Conservation (phyloP, 1,139 yeast species). For the Geotrichum restrictum region DNA sequence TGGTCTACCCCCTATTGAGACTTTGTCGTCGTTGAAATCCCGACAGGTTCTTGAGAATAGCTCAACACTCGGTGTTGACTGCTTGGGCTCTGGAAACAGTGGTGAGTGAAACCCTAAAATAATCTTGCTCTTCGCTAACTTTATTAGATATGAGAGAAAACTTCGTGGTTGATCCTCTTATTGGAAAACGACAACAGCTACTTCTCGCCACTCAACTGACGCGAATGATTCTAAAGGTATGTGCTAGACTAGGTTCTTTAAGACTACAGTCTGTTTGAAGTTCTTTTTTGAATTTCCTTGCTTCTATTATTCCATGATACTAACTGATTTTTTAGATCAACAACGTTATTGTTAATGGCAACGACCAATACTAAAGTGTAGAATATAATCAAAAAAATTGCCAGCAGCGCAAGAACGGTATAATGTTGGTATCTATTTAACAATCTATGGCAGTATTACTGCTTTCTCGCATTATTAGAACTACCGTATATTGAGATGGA, state of each 20-base stretch:
- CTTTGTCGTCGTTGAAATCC: slow-evolving; percentile 76
- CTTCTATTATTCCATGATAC: too few relatives aligned
- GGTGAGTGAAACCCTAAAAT: slow-evolving; percentile 21
- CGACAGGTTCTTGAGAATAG: slow-evolving; percentile 72
- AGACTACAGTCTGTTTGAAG: slow-evolving; percentile 3
- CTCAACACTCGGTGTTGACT: slow-evolving; percentile 83
- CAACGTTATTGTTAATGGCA: slow-evolving; percentile 89
- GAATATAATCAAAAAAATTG: too few relatives aligned
- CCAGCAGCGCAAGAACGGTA: too few relatives aligned
- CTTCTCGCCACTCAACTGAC: slow-evolving; percentile 94
- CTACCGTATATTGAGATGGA: too few relatives aligned
- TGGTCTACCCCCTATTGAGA: slow-evolving; percentile 90
- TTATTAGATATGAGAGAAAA: slow-evolving; percentile 70
- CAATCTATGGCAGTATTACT: too few relatives aligned
- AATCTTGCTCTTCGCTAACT: neutral
- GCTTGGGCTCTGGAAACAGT: slow-evolving; percentile 74
- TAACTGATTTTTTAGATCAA: slow-evolving; percentile 49
- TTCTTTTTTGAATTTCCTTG: neutral
- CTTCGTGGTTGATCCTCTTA: slow-evolving; percentile 93
- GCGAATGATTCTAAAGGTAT: slow-evolving; percentile 80
- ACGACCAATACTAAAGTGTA: slow-evolving; percentile 50
- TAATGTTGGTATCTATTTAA: too few relatives aligned
- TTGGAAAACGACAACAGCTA: slow-evolving; percentile 95
- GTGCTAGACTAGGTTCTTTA: neutral
- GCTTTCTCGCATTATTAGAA: too few relatives aligned